Percentiles rank a stretch among this genome's conserved stretches.
Conservation (phyloP, 139 green algal species). For the Coelastrella sp. region DNA sequence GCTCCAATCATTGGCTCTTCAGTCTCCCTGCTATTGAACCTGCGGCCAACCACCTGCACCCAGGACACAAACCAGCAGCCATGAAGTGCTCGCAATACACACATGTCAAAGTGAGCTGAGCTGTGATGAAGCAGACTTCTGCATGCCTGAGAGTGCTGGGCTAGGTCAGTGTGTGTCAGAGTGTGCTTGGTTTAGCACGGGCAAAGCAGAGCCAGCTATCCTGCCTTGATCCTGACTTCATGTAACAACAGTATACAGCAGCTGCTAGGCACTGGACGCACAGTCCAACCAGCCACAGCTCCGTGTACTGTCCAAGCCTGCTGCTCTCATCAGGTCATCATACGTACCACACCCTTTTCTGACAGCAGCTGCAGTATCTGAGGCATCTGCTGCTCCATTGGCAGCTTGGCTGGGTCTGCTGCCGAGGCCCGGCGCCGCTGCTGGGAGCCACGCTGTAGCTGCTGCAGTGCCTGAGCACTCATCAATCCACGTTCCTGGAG, state of each 20-base stretch:
- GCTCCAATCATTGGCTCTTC: constrained; percentile 40
- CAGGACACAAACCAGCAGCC: neutral
- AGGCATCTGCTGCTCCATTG: constrained; percentile 30
- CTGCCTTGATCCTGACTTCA: too few relatives aligned
- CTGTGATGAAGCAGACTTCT: neutral
- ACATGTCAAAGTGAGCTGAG: neutral
- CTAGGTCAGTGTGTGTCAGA: neutral
- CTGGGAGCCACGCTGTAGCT: neutral
- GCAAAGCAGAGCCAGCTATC: too few relatives aligned
- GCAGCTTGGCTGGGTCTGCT: constrained; percentile 6
- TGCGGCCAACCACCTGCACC: neutral
- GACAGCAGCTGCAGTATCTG: constrained; percentile 23
- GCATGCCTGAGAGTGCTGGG: neutral
- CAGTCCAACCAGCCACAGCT: too few relatives aligned
- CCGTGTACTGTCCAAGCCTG: neutral
- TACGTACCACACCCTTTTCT: constrained; percentile 19
- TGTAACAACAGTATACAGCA: neutral
- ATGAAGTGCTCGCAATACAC: neutral
- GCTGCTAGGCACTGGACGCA: neutral
- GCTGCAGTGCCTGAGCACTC: neutral
- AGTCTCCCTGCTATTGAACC: neutral
- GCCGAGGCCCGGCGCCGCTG: neutral
- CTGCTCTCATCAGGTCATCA: neutral
- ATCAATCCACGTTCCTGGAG: neutral
- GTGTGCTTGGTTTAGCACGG: too few relatives aligned